Evolutionary conservation across 306 rosid genomes (phyloP).

Genomic region (Casuarina glauca): DNA sequence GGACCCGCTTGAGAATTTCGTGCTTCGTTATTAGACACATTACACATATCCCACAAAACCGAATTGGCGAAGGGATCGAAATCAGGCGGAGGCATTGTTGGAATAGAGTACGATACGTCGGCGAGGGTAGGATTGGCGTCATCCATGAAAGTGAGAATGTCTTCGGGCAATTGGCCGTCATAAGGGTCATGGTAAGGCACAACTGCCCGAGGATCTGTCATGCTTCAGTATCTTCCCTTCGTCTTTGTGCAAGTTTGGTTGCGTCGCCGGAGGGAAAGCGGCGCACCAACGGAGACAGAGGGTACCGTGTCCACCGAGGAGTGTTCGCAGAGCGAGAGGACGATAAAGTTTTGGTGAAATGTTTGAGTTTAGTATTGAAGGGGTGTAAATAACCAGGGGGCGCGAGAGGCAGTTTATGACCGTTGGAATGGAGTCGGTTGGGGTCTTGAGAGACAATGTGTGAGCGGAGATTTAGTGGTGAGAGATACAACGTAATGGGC

Average conservation of each 20-base stretch:
- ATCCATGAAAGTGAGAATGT: slow-evolving; percentile 17
- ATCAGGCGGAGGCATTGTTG: background rate
- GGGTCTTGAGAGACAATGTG: slow-evolving; percentile 1
- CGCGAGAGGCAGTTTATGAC: slow-evolving; percentile 44
- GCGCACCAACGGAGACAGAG: slow-evolving; percentile 25
- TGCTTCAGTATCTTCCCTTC: background rate
- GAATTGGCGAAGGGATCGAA: slow-evolving; percentile 1
- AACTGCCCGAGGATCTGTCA: slow-evolving; percentile 37
- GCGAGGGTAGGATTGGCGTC: slow-evolving; percentile 24
- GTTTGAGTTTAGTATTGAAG: background rate
- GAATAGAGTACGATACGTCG: background rate
- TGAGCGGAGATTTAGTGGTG: background rate
- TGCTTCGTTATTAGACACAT: background rate
- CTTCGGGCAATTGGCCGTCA: slow-evolving; percentile 22
- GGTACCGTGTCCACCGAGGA: background rate
- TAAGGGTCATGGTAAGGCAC: slow-evolving; percentile 28
- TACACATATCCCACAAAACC: slow-evolving; percentile 15
- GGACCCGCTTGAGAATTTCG: slow-evolving; percentile 31
- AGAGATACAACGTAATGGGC: background rate
- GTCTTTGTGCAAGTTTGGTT: background rate
- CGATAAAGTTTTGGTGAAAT: background rate
- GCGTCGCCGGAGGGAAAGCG: slow-evolving; percentile 36
- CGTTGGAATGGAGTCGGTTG: slow-evolving; percentile 34
- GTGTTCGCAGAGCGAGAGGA: background rate
- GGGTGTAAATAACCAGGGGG: slow-evolving; percentile 12